A percentile compares a stretch with the other conserved stretches of the same genome.
Conservation (phyloP, 176 grass and related monocot genomes). For the Oryza nivara region DNA sequence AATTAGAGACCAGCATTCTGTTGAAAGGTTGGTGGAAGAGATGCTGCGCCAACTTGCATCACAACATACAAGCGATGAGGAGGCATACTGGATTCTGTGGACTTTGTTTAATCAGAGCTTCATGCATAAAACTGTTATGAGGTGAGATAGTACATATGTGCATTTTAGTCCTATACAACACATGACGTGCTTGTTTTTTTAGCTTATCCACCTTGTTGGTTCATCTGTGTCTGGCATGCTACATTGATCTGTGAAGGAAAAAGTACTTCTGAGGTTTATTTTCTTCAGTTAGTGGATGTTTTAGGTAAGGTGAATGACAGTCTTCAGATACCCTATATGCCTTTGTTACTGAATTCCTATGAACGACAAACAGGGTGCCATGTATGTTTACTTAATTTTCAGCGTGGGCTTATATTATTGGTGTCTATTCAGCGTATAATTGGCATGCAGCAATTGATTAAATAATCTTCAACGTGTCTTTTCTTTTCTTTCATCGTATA, state of each 20-base stretch:
- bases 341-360: neutral
- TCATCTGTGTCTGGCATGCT: constrained; percentile 39
- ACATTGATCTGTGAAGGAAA: constrained; percentile 9
- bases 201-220: neutral
- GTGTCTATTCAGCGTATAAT: neutral
- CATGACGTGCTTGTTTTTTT: neutral
- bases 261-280: neutral
- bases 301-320: constrained; percentile 6
- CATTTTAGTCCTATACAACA: constrained; percentile 29
- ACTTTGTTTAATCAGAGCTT: constrained; percentile 69
- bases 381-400: constrained; percentile 20
- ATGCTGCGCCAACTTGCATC: constrained; percentile 72
- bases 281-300: neutral
- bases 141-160: constrained; percentile 50
- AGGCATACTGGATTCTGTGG: constrained; percentile 90
- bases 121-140: constrained; percentile 55
- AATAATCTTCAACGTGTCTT: constrained; percentile 24
- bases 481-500: constrained; percentile 39
- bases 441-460: constrained; percentile 6
- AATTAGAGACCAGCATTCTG: constrained; percentile 81
- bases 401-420: neutral
- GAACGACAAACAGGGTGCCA: neutral
- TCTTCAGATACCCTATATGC: constrained; percentile 1
- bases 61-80: constrained; percentile 69
- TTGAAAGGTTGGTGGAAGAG: constrained; percentile 90